A percentile compares a stretch with the other conserved stretches of the same genome.
These are phyloP conservation scores for Epichloe festucae DNA, from an alignment of 2,329 filamentous ascomycete genomes.

Conservation along the genomic window DNA sequence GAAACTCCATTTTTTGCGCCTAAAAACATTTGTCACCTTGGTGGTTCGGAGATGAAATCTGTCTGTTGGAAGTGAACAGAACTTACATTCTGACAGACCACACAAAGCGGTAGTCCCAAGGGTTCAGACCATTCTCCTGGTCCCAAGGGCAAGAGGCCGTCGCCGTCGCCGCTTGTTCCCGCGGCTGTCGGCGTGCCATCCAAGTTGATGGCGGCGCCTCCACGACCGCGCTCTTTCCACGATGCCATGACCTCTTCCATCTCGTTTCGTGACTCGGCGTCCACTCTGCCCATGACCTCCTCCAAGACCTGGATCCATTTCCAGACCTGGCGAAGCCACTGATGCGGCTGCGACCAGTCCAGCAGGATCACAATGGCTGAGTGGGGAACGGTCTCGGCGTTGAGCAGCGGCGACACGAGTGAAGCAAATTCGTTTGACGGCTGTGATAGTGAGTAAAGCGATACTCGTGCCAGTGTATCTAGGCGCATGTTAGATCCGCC, in stretches of 20 bases:
- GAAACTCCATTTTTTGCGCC: constrained; percentile 73
- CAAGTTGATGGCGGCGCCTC: constrained; percentile 46
- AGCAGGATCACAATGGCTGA: constrained; percentile 84
- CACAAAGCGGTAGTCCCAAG: constrained; percentile 72
- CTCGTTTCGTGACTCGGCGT: constrained; percentile 62
- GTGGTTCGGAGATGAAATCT: background rate
- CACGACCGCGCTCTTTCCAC: constrained; percentile 66
- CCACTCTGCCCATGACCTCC: constrained; percentile 60
- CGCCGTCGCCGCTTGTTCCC: constrained; percentile 40
- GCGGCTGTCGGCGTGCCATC: constrained; percentile 48
- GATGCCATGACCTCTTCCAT: constrained; percentile 77
- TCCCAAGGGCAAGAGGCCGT: constrained; percentile 63
- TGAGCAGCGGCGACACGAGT: constrained; percentile 73
- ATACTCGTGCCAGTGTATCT: constrained; percentile 85
- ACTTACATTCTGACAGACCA: constrained; percentile 88
- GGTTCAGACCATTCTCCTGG: constrained; percentile 90
- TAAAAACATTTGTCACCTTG: constrained; percentile 18
- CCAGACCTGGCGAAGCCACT: constrained; percentile 78
- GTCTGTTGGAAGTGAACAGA: constrained; percentile 3
- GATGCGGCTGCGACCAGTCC: constrained; percentile 89
- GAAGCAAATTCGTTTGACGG: constrained; percentile 72
- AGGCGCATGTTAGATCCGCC: constrained; percentile 11
- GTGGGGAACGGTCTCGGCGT: constrained; percentile 69
- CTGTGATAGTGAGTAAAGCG: constrained; percentile 76
- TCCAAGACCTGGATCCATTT: constrained; percentile 81